phyloP scores from a whole-genome alignment of 2,329 filamentous ascomycete species.

The Sporothrix protearum region DNA sequence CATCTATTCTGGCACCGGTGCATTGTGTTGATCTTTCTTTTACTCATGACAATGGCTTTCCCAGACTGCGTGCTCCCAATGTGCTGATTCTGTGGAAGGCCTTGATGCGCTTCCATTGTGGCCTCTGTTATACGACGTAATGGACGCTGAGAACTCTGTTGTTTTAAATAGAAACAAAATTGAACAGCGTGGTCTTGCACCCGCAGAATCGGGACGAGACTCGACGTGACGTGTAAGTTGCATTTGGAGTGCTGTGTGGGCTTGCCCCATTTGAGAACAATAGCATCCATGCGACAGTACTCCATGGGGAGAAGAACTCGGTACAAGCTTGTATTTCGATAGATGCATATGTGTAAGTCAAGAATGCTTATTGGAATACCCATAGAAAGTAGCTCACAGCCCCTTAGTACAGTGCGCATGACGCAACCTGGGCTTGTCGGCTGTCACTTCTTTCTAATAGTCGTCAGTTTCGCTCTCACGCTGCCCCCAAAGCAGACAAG shows the following conservation, averaged over 20 bases:
- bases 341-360: background rate
- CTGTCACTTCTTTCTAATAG: background rate
- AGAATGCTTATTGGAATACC: no score
- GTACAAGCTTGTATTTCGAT: background rate
- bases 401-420: slow-evolving; percentile 1
- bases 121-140: background rate
- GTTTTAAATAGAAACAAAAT: background rate
- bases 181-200: background rate
- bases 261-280: background rate
- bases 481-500: slow-evolving; percentile 2
- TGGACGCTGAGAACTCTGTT: no score
- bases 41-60: no score
- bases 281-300: background rate
- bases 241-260: background rate
- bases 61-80: background rate
- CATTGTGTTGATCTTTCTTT: background rate
- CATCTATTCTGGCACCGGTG: background rate
- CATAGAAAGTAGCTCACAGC: background rate
- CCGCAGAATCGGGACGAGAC: background rate
- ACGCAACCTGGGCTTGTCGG: background rate
- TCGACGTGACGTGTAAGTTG: slow-evolving; percentile 5
- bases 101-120: background rate
- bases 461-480: background rate
- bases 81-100: no score
- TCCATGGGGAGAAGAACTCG: background rate